Conservation (phyloP, 2,329 filamentous ascomycete species). For the Ascochyta fabae region DNA sequence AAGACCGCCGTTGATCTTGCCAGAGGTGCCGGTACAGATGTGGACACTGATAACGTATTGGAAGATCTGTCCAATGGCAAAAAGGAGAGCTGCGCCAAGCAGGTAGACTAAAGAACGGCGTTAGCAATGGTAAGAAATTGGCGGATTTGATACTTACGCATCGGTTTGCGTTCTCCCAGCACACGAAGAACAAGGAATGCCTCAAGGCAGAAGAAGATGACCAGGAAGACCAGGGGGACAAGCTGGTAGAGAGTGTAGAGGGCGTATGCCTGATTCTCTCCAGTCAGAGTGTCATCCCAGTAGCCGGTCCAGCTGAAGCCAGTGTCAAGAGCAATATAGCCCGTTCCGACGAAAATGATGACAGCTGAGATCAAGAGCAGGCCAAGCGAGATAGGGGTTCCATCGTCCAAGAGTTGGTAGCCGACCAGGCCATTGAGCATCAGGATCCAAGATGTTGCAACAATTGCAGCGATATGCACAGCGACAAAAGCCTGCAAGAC, state of each 20-base stretch:
- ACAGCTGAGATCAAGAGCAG: constrained; percentile 74
- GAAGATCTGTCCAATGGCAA: constrained; percentile 93
- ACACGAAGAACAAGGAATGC: constrained; percentile 81
- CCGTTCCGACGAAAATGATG: constrained; percentile 83
- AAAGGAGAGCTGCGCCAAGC: constrained; percentile 74
- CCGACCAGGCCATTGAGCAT: constrained; percentile 92
- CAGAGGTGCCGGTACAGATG: constrained; percentile 81
- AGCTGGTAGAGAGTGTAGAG: constrained; percentile 96
- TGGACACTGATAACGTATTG: constrained; percentile 92
- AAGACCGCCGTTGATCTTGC: constrained; percentile 89
- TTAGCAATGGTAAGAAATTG: constrained; percentile 21
- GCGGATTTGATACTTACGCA: constrained; percentile 65
- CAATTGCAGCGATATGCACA: constrained; percentile 87
- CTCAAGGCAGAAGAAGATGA: constrained; percentile 85
- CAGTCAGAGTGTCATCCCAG: constrained; percentile 64
- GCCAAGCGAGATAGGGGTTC: constrained; percentile 81
- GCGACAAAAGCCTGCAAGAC: constrained; percentile 77
- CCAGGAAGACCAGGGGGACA: constrained; percentile 85
- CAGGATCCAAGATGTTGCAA: constrained; percentile 87
- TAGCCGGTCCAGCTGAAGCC: constrained; percentile 83
- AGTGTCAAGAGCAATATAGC: constrained; percentile 94
- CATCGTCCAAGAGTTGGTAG: constrained; percentile 92
- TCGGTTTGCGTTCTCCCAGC: constrained; percentile 87
- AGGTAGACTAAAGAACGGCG: constrained; percentile 69
- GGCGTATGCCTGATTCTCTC: constrained; percentile 72